Percentiles rank a stretch among this genome's conserved stretches.
Conservation (phyloP, 2,329 filamentous ascomycete species). For the Ophiostoma novo-ulmi region DNA sequence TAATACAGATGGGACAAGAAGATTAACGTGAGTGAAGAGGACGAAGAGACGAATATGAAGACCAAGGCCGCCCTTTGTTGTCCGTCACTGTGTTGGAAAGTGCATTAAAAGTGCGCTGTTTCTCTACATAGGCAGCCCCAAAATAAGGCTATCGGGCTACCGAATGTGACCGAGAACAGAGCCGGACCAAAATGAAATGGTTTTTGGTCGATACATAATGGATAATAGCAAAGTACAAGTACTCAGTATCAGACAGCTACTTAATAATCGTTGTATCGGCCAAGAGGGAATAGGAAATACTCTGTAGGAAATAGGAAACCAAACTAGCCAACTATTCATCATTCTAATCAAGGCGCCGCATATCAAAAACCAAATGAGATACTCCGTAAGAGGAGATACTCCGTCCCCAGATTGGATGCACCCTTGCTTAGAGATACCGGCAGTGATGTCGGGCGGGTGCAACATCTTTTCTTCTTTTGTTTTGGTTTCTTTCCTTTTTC, state of each 20-base stretch:
- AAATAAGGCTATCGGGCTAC: conserved; percentile 4
- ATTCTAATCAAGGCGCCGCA: background rate
- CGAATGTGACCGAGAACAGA: conserved; percentile 12
- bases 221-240: no score
- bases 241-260: no score
- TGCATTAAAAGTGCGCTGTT: background rate
- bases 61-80: background rate
- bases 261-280: no score
- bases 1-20: background rate
- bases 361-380: conserved; percentile 5
- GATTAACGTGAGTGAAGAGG: background rate
- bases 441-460: conserved; percentile 11
- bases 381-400: conserved; percentile 9
- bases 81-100: background rate
- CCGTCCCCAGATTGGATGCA: conserved; percentile 2
- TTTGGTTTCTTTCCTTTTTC: conserved; percentile 2
- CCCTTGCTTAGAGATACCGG: conserved; percentile 10
- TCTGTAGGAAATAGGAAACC: background rate
- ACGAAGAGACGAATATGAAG: background rate
- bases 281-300: background rate
- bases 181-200: conserved; percentile 3
- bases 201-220: background rate
- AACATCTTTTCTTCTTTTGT: background rate
- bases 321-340: no score
- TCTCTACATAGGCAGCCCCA: conserved; percentile 1